Percentiles rank a stretch among this genome's conserved stretches.
Evolutionary conservation across 495 filamentous ascomycete species (phyloP).

Genomic region (Neurospora tetraspora): DNA sequence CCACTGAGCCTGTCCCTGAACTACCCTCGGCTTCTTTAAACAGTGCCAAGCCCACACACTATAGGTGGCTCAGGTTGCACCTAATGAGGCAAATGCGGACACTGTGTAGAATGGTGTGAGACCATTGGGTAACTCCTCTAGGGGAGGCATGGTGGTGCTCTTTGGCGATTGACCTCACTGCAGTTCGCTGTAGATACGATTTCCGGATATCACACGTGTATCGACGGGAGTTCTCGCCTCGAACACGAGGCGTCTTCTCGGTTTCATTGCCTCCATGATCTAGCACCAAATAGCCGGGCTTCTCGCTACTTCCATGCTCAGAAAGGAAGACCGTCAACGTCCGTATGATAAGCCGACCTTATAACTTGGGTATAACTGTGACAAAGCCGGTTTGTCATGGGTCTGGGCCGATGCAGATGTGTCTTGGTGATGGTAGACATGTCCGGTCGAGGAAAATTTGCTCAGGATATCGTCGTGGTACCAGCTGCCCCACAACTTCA

Average conservation of each 20-base stretch:
- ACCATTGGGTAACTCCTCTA: background rate
- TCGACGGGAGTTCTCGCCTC: background rate
- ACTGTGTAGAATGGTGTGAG: background rate
- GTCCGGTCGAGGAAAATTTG: background rate
- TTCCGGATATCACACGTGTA: background rate
- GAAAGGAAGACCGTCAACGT: background rate
- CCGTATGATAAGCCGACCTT: background rate
- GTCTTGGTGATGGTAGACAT: background rate
- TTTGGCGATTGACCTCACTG: background rate
- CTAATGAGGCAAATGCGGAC: background rate
- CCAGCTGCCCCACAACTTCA: background rate
- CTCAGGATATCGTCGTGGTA: background rate
- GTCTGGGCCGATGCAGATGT: background rate
- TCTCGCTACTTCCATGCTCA: background rate
- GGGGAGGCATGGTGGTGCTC: background rate
- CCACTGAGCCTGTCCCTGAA: background rate
- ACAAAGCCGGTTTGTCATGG: background rate
- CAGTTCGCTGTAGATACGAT: background rate
- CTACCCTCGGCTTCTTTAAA: background rate
- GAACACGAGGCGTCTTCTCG: background rate
- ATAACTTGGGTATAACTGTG: background rate
- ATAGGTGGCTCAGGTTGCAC: background rate
- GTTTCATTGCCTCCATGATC: background rate
- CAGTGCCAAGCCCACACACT: background rate
- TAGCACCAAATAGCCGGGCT: background rate